These are phyloP conservation scores for Diophrys appendiculata DNA, from an alignment of 73 alveolate genomes.

Conservation along the genomic window DNA sequence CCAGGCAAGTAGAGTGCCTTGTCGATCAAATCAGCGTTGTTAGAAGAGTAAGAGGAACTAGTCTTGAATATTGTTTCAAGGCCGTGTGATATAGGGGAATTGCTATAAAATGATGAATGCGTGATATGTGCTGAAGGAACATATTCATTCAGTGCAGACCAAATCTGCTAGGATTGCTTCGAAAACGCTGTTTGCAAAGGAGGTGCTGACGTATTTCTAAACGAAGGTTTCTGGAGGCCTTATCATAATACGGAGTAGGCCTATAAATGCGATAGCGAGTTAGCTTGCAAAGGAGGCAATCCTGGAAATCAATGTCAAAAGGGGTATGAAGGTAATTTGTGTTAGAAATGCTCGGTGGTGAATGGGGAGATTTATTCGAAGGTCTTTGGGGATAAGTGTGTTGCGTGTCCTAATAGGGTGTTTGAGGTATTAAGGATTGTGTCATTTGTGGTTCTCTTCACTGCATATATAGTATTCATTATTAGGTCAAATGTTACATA, in stretches of 20 bases:
- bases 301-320: not conserved
- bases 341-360: not conserved
- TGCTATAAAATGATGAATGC: no score
- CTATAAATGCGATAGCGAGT: not conserved
- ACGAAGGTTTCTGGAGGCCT: not conserved
- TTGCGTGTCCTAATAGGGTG: not conserved
- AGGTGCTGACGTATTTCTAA: not conserved
- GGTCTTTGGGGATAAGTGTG: not conserved
- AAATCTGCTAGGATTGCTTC: not conserved
- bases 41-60: no score
- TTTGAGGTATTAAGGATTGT: not conserved
- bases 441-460: not conserved
- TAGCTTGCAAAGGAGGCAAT: not conserved
- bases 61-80: no score
- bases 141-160: not conserved
- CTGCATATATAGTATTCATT: not conserved
- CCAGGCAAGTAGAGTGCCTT: no score
- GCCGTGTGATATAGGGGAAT: no score
- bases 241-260: not conserved
- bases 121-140: not conserved
- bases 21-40: no score
- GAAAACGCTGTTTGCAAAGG: not conserved
- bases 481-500: not conserved
- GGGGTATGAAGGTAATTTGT: not conserved
- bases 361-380: not conserved